phyloP scores from a whole-genome alignment of 1,284 basidiomycete genomes.

The Porogramme epimiltina region DNA sequence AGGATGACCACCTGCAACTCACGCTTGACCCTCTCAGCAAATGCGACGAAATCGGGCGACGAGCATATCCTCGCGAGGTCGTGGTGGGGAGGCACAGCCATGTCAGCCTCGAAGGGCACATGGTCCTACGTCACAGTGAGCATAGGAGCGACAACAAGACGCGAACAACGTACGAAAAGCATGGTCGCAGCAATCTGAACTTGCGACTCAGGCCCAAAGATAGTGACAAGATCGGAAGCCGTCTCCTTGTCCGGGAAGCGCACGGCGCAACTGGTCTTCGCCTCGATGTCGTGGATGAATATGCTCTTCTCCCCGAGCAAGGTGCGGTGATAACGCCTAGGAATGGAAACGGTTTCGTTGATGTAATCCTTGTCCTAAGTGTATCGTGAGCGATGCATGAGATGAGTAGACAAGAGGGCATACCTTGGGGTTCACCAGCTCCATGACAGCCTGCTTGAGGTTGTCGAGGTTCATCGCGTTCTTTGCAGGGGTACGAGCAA shows the following conservation, averaged over 20 bases:
- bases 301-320: slow-evolving; percentile 95
- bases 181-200: slow-evolving; percentile 96
- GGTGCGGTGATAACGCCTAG: slow-evolving; percentile 92
- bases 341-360: slow-evolving; percentile 90
- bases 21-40: slow-evolving; percentile 89
- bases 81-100: slow-evolving; percentile 83
- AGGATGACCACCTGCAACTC: slow-evolving; percentile 91
- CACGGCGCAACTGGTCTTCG: slow-evolving; percentile 93
- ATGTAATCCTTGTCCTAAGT: slow-evolving; percentile 93
- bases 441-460: slow-evolving; percentile 96
- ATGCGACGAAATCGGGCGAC: slow-evolving; percentile 79
- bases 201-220: slow-evolving; percentile 96
- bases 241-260: slow-evolving; percentile 96
- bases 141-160: slow-evolving; percentile 7
- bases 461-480: slow-evolving; percentile 96
- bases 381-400: slow-evolving; percentile 9
- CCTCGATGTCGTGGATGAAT: slow-evolving; percentile 96
- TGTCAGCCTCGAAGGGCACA: slow-evolving; percentile 96
- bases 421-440: slow-evolving; percentile 95
- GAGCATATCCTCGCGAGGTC: slow-evolving; percentile 78
- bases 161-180: slow-evolving; percentile 69
- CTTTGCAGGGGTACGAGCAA: slow-evolving; percentile 96
- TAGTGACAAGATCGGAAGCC: slow-evolving; percentile 87
- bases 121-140: slow-evolving; percentile 66
- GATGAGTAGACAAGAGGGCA: slow-evolving; percentile 16